Conservation (phyloP, 148 eudicot species). For the Fallopia convolvulus region DNA sequence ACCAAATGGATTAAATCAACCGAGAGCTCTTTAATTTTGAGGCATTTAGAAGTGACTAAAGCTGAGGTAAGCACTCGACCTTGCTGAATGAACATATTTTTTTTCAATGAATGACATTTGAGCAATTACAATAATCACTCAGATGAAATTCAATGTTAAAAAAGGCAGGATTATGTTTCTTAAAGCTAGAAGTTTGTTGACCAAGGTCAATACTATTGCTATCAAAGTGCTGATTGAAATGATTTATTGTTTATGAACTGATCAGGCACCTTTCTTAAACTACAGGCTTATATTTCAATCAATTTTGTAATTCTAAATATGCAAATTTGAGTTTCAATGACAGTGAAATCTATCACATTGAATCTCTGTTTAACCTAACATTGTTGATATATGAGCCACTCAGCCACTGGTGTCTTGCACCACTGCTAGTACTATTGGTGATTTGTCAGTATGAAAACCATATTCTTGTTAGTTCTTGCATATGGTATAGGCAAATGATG, state of each 20-base stretch:
- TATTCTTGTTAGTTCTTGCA: not conserved
- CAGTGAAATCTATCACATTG: not conserved
- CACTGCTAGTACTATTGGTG: not conserved
- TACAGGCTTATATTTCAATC: not conserved
- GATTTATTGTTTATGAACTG: not conserved
- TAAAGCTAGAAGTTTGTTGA: not conserved
- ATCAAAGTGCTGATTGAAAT: not conserved
- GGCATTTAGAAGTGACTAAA: slow-evolving; percentile 67
- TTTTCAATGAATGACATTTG: not conserved
- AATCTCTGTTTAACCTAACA: not conserved
- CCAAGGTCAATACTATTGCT: not conserved
- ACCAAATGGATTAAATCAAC: slow-evolving; percentile 58
- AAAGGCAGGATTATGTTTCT: not conserved
- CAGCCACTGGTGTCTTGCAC: not conserved
- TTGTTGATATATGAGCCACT: not conserved
- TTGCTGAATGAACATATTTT: not conserved
- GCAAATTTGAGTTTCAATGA: not conserved
- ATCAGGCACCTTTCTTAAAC: not conserved
- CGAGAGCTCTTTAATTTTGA: slow-evolving; percentile 54
- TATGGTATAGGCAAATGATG: not conserved
- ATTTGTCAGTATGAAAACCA: not conserved
- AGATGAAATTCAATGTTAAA: not conserved
- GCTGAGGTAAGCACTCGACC: slow-evolving; percentile 43
- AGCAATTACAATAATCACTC: not conserved
- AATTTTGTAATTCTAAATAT: not conserved